phyloP scores from a whole-genome alignment of 768 basidiomycete species.

The Suillus paluster region DNA sequence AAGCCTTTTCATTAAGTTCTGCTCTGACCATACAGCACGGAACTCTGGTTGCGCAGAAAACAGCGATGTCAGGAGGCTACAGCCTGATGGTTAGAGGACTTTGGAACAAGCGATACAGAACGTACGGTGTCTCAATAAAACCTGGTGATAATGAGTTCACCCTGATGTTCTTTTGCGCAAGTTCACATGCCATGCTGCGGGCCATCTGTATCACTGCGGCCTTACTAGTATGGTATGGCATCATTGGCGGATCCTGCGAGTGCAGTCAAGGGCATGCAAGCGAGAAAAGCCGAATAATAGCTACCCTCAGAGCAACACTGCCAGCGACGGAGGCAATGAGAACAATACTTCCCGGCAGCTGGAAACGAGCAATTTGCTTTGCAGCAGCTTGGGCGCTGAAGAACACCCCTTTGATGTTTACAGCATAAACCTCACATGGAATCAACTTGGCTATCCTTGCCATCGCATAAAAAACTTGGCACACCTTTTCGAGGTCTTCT shows the following conservation, averaged over 20 bases:
- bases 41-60: slow-evolving; percentile 61
- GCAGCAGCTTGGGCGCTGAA: slow-evolving; percentile 58
- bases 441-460: background rate
- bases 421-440: slow-evolving; percentile 51
- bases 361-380: slow-evolving; percentile 50
- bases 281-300: background rate
- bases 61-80: slow-evolving; percentile 66
- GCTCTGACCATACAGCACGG: slow-evolving; percentile 61
- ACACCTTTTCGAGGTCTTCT: slow-evolving; percentile 33
- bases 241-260: slow-evolving; percentile 62
- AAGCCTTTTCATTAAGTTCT: slow-evolving; percentile 67
- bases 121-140: slow-evolving; percentile 65
- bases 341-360: slow-evolving; percentile 51
- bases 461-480: slow-evolving; percentile 1
- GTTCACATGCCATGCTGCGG: slow-evolving; percentile 74
- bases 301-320: slow-evolving; percentile 43
- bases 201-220: slow-evolving; percentile 75
- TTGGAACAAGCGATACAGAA: slow-evolving; percentile 19
- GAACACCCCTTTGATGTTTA: slow-evolving; percentile 61
- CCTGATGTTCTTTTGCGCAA: slow-evolving; percentile 62
- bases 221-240: slow-evolving; percentile 72
- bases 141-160: slow-evolving; percentile 74
- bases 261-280: background rate
- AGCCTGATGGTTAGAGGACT: slow-evolving; percentile 1
- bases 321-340: slow-evolving; percentile 57